Percentiles rank a stretch among this genome's conserved stretches.
phyloP scores from a whole-genome alignment of 768 basidiomycete genomes.

The Dioszegia hungarica region DNA sequence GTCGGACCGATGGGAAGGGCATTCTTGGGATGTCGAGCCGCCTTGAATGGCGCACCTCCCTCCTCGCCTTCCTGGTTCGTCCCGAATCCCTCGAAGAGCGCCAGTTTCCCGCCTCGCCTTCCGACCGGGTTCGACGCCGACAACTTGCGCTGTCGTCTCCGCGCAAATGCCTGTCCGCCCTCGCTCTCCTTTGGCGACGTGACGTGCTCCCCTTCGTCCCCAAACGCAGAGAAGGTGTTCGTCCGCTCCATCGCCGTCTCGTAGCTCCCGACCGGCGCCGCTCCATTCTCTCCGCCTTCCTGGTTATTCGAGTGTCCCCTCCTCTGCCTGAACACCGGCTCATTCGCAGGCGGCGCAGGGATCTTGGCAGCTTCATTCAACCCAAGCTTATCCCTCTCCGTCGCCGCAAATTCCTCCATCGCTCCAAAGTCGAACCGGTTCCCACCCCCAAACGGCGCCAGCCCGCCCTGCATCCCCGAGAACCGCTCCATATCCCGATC shows the following conservation, averaged over 20 bases:
- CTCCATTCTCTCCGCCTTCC: background rate
- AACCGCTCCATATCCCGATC: constrained; percentile 1
- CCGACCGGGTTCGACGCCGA: constrained; percentile 66
- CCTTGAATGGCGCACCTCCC: constrained; percentile 29
- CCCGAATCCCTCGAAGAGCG: constrained; percentile 69
- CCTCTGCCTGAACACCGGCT: constrained; percentile 2
- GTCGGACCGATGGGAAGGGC: constrained; percentile 12
- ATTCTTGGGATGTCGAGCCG: constrained; percentile 39
- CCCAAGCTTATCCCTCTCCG: constrained; percentile 23
- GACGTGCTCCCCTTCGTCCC: constrained; percentile 19
- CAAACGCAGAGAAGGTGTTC: constrained; percentile 25
- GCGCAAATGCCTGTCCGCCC: constrained; percentile 26
- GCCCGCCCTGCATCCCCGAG: constrained; percentile 1
- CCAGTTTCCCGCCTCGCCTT: constrained; percentile 68
- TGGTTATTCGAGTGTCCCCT: background rate
- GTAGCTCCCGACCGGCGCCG: constrained; percentile 15
- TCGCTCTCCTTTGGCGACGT: constrained; percentile 26
- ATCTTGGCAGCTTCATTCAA: background rate
- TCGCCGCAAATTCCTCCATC: constrained; percentile 44
- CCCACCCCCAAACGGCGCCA: constrained; percentile 1
- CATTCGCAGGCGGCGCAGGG: background rate
- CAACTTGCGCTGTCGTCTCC: constrained; percentile 73
- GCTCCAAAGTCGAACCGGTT: constrained; percentile 38
- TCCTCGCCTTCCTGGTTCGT: constrained; percentile 23
- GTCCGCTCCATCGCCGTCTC: constrained; percentile 24